Evolutionary conservation across 345 rosid species (phyloP).

Genomic region (Eucalyptus erythrocorys): DNA sequence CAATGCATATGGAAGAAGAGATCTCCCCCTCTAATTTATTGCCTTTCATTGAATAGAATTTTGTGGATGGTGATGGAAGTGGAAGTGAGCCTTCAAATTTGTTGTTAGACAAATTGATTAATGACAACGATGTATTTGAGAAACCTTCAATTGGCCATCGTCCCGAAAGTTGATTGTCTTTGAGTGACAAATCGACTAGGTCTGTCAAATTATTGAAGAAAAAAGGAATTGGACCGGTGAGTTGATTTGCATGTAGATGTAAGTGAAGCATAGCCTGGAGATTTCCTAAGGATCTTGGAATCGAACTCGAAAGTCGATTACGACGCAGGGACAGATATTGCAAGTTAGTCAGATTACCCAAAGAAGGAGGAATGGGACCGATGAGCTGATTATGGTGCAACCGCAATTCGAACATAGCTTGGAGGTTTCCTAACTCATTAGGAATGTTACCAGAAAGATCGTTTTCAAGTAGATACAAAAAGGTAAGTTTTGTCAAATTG

Average conservation of each 20-base stretch:
- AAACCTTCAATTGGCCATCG: not conserved
- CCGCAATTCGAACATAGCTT: not conserved
- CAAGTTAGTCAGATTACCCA: conserved; percentile 13
- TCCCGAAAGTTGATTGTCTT: conserved; percentile 8
- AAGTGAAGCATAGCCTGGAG: not conserved
- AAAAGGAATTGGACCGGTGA: not conserved
- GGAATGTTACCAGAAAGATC: not conserved
- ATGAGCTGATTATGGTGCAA: not conserved
- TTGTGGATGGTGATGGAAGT: not conserved
- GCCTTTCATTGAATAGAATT: not conserved
- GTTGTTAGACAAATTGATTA: not conserved
- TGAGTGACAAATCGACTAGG: conserved; percentile 1
- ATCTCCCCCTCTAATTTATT: conserved; percentile 7
- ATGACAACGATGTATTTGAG: not conserved
- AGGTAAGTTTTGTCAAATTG: not conserved
- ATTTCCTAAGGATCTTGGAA: conserved; percentile 11
- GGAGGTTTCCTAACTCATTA: conserved; percentile 3
- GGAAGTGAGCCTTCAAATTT: not conserved
- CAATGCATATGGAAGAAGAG: not conserved
- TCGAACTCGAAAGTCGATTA: conserved; percentile 14
- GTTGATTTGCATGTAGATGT: not conserved
- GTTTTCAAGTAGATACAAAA: not conserved
- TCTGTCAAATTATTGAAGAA: not conserved
- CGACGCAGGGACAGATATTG: not conserved
- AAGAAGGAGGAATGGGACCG: conserved; percentile 6